phyloP scores from a whole-genome alignment of 2,329 filamentous ascomycete species.

The Truncatella angustata region DNA sequence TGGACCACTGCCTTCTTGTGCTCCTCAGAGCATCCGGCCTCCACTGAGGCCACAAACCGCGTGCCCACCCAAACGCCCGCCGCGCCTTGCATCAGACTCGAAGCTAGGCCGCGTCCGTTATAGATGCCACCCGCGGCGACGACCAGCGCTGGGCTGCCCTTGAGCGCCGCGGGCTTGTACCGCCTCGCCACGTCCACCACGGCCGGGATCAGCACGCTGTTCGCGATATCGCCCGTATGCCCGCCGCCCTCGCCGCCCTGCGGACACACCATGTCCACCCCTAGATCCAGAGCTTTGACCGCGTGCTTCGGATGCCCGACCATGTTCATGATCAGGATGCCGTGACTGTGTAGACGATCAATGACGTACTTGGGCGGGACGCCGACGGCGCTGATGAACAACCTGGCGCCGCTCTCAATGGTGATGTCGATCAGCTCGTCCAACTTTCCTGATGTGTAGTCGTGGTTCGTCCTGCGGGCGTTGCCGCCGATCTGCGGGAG shows the following conservation, averaged over 20 bases:
- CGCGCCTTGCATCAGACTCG: slow-evolving; percentile 83
- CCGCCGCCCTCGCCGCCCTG: slow-evolving; percentile 94
- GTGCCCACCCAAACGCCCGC: slow-evolving; percentile 93
- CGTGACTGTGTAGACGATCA: slow-evolving; percentile 72
- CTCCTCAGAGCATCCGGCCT: slow-evolving; percentile 76
- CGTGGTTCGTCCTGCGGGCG: slow-evolving; percentile 89
- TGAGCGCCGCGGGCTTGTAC: slow-evolving; percentile 69
- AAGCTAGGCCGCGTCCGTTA: slow-evolving; percentile 78
- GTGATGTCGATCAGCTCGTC: slow-evolving; percentile 86
- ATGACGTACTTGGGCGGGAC: slow-evolving; percentile 76
- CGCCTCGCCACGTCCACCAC: slow-evolving; percentile 78
- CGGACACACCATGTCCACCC: slow-evolving; percentile 87
- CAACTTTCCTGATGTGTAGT: slow-evolving; percentile 88
- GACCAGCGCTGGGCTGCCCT: slow-evolving; percentile 71
- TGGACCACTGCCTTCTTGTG: slow-evolving; percentile 83
- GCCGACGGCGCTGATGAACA: slow-evolving; percentile 88
- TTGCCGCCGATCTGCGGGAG: slow-evolving; percentile 83
- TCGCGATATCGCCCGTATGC: slow-evolving; percentile 86
- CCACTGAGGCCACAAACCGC: slow-evolving; percentile 78
- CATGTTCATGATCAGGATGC: slow-evolving; percentile 95
- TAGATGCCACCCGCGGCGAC: slow-evolving; percentile 87
- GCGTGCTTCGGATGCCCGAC: slow-evolving; percentile 91
- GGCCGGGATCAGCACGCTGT: slow-evolving; percentile 80
- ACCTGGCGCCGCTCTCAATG: slow-evolving; percentile 75
- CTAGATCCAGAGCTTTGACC: slow-evolving; percentile 79